Conservation (phyloP, 495 filamentous ascomycete species). For the Elaphomyces granulatus region DNA sequence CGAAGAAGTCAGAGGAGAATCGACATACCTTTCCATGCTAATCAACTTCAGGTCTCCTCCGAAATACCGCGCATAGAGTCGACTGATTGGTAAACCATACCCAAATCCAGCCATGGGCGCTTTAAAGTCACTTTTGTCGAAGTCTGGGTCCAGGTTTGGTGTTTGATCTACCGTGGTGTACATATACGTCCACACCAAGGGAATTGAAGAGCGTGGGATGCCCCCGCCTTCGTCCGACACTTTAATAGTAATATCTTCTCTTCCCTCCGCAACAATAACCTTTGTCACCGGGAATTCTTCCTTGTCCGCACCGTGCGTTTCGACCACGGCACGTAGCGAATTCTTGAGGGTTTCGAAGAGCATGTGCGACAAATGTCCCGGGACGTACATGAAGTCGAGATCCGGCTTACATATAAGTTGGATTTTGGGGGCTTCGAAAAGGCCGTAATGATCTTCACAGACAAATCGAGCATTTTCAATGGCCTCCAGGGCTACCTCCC, state of each 20-base stretch:
- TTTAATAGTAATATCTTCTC: constrained; percentile 98
- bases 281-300: constrained; percentile 94
- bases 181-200: constrained; percentile 99
- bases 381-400: constrained; percentile 97
- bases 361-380: constrained; percentile 96
- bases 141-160: constrained; percentile 87
- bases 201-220: constrained; percentile 80
- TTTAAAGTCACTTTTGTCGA: constrained; percentile 99
- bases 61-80: constrained; percentile 93
- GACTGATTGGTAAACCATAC: constrained; percentile 84
- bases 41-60: constrained; percentile 94
- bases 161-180: constrained; percentile 97
- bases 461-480: constrained; percentile 98
- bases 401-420: constrained; percentile 89
- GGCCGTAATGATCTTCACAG: constrained; percentile 95
- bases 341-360: constrained; percentile 99
- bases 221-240: constrained; percentile 92
- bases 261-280: constrained; percentile 91
- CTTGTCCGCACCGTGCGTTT: constrained; percentile 87
- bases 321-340: constrained; percentile 89
- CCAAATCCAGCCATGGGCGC: constrained; percentile 98
- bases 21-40: constrained; percentile 95
- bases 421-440: constrained; percentile 94
- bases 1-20: not conserved
- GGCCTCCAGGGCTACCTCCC: constrained; percentile 89